phyloP scores from a whole-genome alignment of 306 rosid genomes.

The Delonix regia region DNA sequence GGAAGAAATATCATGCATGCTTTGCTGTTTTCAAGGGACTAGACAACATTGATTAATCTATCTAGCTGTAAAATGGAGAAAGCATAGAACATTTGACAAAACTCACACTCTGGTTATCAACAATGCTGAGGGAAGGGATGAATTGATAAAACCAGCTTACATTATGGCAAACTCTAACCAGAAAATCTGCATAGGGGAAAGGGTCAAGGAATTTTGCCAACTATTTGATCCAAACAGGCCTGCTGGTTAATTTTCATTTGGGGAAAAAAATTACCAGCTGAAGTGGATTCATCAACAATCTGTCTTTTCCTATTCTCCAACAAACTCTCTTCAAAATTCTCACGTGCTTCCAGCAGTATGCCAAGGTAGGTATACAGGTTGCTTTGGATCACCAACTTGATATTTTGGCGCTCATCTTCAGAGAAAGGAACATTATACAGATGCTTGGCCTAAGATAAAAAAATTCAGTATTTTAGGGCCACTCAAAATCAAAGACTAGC shows the following conservation, averaged over 20 bases:
- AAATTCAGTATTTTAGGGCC: constrained; percentile 25
- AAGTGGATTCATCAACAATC: constrained; percentile 46
- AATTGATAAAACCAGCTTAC: background rate
- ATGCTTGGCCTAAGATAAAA: constrained; percentile 67
- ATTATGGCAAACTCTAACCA: background rate
- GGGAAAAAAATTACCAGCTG: constrained; percentile 53
- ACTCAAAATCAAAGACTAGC: constrained; percentile 27
- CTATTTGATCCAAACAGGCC: constrained; percentile 7
- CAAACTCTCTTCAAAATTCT: constrained; percentile 72
- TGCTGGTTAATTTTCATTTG: background rate
- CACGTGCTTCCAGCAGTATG: constrained; percentile 70
- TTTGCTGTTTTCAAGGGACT: background rate
- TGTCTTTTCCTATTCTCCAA: constrained; percentile 43
- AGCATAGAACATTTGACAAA: background rate
- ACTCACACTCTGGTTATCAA: background rate
- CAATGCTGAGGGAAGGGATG: background rate
- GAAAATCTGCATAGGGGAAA: constrained; percentile 16
- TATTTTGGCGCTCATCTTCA: constrained; percentile 64
- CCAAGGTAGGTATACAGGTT: constrained; percentile 66
- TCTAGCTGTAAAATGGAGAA: background rate
- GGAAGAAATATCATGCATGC: background rate
- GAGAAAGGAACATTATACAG: constrained; percentile 71
- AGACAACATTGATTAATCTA: background rate
- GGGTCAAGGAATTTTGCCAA: background rate
- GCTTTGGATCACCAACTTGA: constrained; percentile 73